Percentiles rank a stretch among this genome's conserved stretches.
Conservation (phyloP, 768 basidiomycete genomes). For the Suillus tomentosus region DNA sequence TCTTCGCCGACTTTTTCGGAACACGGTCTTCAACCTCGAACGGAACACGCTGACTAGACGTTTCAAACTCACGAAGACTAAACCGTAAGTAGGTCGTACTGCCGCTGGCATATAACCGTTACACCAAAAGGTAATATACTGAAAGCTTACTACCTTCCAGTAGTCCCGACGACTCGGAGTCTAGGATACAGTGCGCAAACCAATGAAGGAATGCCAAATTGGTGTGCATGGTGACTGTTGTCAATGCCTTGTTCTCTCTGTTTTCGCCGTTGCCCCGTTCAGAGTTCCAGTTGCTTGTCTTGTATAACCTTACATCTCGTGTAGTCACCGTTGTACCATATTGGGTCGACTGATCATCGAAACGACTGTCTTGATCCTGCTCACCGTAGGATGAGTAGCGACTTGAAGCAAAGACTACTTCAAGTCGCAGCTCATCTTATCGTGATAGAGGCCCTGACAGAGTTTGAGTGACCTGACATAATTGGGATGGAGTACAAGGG, state of each 20-base stretch:
- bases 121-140: too few species aligned
- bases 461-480: not conserved
- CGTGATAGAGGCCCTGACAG: not conserved
- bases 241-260: not conserved
- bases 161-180: too few species aligned
- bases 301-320: not conserved
- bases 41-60: not conserved
- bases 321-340: not conserved
- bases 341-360: not conserved
- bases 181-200: too few species aligned
- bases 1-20: not conserved
- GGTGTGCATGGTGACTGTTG: not conserved
- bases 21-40: slow-evolving; percentile 3
- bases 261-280: not conserved
- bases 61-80: not conserved
- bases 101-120: too few species aligned
- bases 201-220: not conserved
- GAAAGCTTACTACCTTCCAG: too few species aligned
- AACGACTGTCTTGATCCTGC: not conserved
- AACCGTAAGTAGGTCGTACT: not conserved
- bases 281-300: not conserved
- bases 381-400: not conserved
- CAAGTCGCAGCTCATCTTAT: not conserved
- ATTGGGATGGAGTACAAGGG: not conserved
- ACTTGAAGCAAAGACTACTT: not conserved